Percentiles rank a stretch among this genome's conserved stretches.
Conservation (phyloP, 257 asterid genomes). For the Plantago ovata region DNA sequence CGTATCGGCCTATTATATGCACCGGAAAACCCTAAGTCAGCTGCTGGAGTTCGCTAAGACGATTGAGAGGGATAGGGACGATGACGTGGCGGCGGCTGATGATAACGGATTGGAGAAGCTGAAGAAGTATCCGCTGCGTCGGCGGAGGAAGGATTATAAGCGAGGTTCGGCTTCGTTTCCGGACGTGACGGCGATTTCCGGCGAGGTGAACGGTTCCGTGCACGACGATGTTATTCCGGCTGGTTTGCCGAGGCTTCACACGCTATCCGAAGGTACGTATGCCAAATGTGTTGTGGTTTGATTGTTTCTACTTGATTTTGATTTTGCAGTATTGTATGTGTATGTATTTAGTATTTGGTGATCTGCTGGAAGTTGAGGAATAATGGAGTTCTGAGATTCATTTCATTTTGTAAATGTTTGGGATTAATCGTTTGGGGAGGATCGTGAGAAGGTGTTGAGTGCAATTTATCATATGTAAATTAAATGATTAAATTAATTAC, state of each 20-base stretch:
- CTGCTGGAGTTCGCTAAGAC: conserved; percentile 53
- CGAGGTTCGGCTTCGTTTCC: conserved; percentile 46
- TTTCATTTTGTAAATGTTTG: conserved; percentile 5
- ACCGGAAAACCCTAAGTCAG: conserved; percentile 56
- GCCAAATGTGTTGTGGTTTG: neutral
- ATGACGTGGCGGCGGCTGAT: conserved; percentile 17
- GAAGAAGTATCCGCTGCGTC: conserved; percentile 22
- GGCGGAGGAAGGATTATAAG: conserved; percentile 37
- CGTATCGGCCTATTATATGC: conserved; percentile 65
- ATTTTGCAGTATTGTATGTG: neutral
- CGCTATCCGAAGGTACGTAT: conserved; percentile 49
- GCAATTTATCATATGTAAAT: no score
- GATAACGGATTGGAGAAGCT: conserved; percentile 28
- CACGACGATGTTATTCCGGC: conserved; percentile 47
- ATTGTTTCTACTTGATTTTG: neutral
- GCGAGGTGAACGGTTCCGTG: conserved; percentile 31
- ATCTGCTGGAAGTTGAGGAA: neutral
- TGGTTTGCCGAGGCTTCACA: conserved; percentile 57
- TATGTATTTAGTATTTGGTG: neutral
- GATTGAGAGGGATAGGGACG: conserved; percentile 43
- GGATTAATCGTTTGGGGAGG: no score
- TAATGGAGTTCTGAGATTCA: neutral
- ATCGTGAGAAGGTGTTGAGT: neutral
- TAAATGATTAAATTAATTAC: no score
- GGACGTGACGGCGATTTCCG: conserved; percentile 40